Conservation (phyloP, 202 grass and related monocot genomes). For the Bolboschoenoplectus hybrid region DNA sequence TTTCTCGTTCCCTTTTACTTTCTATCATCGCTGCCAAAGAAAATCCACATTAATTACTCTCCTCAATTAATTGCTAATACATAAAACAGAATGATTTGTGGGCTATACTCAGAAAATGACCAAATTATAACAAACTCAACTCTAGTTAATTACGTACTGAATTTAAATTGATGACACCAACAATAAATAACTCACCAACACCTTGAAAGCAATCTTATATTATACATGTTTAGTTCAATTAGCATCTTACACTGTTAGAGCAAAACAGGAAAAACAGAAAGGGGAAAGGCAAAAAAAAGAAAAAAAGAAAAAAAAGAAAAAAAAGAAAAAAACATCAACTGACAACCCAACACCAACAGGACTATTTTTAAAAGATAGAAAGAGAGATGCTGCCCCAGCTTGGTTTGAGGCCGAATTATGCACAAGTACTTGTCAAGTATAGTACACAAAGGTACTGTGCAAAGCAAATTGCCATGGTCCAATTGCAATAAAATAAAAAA, state of each 20-base stretch:
- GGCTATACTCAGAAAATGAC: slow-evolving; percentile 4
- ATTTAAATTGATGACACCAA: slow-evolving; percentile 3
- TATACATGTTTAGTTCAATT: slow-evolving; percentile 15
- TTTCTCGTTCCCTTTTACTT: neutral
- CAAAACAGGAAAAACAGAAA: slow-evolving; percentile 23
- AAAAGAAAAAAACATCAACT: neutral
- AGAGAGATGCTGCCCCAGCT: slow-evolving; percentile 13
- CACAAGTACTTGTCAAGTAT: slow-evolving; percentile 27
- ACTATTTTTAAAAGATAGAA: slow-evolving; percentile 17
- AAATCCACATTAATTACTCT: neutral
- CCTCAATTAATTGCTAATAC: neutral
- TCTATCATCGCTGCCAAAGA: neutral
- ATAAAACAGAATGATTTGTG: neutral
- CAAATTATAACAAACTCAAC: neutral
- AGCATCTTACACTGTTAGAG: slow-evolving; percentile 5
- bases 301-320: neutral
- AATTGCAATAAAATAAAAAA: neutral
- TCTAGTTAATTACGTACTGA: neutral
- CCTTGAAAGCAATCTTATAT: slow-evolving; percentile 25
- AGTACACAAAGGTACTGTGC: slow-evolving; percentile 23
- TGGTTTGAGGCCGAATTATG: slow-evolving; percentile 28
- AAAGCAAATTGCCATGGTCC: slow-evolving; percentile 33
- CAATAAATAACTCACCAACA: slow-evolving; percentile 33
- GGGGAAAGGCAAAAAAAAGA: neutral
- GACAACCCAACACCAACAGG: slow-evolving; percentile 28